These are phyloP conservation scores for Gnaphalium uliginosum DNA, from an alignment of 129 eudicot genomes.

Conservation along the genomic window DNA sequence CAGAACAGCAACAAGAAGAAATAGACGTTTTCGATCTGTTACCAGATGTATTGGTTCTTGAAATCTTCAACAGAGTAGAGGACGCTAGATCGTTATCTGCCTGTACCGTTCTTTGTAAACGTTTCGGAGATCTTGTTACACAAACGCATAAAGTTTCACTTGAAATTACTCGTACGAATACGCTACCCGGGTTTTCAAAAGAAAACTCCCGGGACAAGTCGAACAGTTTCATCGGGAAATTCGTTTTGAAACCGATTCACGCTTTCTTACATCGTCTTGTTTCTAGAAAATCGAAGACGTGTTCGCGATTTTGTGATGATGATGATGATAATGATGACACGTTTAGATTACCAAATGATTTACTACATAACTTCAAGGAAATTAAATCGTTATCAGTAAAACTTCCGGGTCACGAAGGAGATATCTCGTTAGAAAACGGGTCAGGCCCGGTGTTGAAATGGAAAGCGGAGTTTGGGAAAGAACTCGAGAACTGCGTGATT, in stretches of 20 bases:
- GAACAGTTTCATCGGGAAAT: constrained; percentile 23
- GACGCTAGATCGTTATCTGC: constrained; percentile 58
- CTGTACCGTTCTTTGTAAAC: constrained; percentile 52
- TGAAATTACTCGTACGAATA: constrained; percentile 31
- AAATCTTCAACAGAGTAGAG: constrained; percentile 52
- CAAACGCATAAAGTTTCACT: constrained; percentile 41
- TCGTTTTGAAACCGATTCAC: constrained; percentile 42
- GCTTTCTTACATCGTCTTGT: constrained; percentile 24
- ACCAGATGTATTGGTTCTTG: constrained; percentile 52
- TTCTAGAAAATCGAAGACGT: constrained; percentile 20
- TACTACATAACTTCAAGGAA: constrained; percentile 47
- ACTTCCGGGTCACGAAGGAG: constrained; percentile 50
- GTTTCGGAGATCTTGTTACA: constrained; percentile 47
- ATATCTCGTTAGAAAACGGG: constrained; percentile 29
- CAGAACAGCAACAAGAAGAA: constrained; percentile 20
- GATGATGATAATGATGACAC: constrained; percentile 26
- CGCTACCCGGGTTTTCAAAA: not conserved
- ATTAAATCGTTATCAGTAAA: constrained; percentile 40
- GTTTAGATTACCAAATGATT: constrained; percentile 33
- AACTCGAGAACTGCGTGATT: constrained; percentile 60
- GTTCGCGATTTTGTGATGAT: constrained; percentile 14
- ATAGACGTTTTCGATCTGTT: constrained; percentile 56
- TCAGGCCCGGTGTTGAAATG: constrained; percentile 52
- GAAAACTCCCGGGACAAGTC: constrained; percentile 17
- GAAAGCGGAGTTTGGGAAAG: constrained; percentile 66